A percentile compares a stretch with the other conserved stretches of the same genome.
phyloP scores from a whole-genome alignment of 129 eudicot species.

The Saposhnikovia divaricata region DNA sequence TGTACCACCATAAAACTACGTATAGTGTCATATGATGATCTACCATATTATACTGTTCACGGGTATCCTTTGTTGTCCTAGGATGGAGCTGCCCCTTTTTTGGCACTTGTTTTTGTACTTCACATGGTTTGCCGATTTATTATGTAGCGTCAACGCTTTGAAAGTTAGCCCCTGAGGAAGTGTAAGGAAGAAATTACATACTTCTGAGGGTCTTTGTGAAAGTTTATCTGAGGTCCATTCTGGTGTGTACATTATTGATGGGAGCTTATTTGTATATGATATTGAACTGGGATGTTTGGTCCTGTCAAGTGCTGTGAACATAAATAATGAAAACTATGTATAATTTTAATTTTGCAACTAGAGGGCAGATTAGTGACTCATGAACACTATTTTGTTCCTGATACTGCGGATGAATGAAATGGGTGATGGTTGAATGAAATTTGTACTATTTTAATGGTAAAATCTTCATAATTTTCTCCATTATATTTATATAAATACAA shows the following conservation, averaged over 20 bases:
- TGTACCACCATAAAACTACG: conserved; percentile 7
- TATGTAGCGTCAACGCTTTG: not conserved
- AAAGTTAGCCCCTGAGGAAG: not conserved
- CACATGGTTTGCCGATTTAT: not conserved
- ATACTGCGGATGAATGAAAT: not conserved
- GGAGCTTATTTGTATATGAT: not conserved
- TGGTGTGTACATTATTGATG: conserved; percentile 4
- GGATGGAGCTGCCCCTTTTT: conserved; percentile 11
- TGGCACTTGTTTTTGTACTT: not conserved
- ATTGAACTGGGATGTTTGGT: not conserved
- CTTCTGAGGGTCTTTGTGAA: not conserved
- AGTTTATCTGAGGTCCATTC: not conserved
- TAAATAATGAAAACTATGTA: not conserved
- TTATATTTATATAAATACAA: no score
- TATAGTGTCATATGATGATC: not conserved
- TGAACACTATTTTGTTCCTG: not conserved
- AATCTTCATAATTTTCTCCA: not conserved
- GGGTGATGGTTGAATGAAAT: not conserved
- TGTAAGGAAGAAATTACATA: not conserved
- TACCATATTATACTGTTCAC: conserved; percentile 9
- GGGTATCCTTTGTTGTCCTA: not conserved
- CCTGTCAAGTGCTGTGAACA: not conserved
- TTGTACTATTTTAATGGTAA: not conserved
- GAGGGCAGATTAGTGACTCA: not conserved
- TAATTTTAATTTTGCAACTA: not conserved